Evolutionary conservation across 2,329 filamentous ascomycete genomes (phyloP), one percentile per base, ranked within the genome.

Genomic region (Cadophora gregata): DNA sequence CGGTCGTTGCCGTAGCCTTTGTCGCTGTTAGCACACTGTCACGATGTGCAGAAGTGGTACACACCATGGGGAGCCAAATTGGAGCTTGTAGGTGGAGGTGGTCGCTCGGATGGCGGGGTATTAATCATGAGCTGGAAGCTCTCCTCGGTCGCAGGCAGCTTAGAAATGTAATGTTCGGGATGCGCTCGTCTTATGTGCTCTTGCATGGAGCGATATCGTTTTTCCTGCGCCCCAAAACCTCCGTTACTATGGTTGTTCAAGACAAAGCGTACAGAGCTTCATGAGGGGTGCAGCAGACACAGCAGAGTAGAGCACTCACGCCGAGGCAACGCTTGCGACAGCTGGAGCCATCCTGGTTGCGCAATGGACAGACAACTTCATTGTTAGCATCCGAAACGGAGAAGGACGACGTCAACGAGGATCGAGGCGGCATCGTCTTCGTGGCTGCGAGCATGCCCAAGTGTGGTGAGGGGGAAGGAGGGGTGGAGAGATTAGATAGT

Each of bases 141-240:
- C 82, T 98, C 95, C 80, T 97, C 95, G 74, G 95, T 99, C 59
- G 96, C 96, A 73, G 96, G 95, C 75, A 98, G 91, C 86, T 98
- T 97, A 59, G 96, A 90, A 75, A 99, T 97, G 82, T 98, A 98
- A 80, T 97, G 91, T 79, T 97, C 93, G 69, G 95, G 95, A 79
- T 99, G 96, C 73, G 96, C 95, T 80, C 96, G 90, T 76, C 96
- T 93, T 77, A 99, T 98, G 78, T 99, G 96, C 86, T 99, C 96
- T 82, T 98, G 96, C 93, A 99, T 98, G 70, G 95, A 98, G 80
- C 96, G 93, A 83, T 94, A 99, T 74, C 93, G 88, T 81, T 97
- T 97, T 83, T 96, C 93, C 93, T 96, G 81, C 79, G 66, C 67
- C 74, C 71, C 64, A 70, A 70, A 70, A 67, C 73, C 72, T 67